Conservation (phyloP, 352 stramenopile species). For the Paralagenidium karlingii region DNA sequence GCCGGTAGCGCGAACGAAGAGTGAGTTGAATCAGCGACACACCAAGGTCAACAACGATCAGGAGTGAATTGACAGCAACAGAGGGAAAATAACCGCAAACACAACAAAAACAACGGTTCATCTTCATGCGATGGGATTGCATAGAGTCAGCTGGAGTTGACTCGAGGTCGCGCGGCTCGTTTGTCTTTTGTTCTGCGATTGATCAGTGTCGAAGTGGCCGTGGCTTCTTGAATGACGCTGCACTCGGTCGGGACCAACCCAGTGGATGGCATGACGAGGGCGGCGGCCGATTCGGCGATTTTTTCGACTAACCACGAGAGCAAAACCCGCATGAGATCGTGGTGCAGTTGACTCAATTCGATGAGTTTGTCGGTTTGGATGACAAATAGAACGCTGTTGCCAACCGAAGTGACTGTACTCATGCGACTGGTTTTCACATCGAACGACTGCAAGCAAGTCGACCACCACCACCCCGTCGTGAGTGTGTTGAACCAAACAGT, state of each 20-base stretch:
- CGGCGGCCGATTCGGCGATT: slow-evolving; percentile 44
- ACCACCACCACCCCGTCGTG: too few species aligned
- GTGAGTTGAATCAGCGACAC: too few species aligned
- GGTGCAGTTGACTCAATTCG: slow-evolving; percentile 63
- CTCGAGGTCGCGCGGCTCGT: slow-evolving; percentile 7
- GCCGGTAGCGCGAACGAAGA: too few species aligned
- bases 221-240: not conserved
- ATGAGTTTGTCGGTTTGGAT: slow-evolving; percentile 66
- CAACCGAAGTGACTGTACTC: slow-evolving; percentile 23
- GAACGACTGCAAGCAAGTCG: slow-evolving; percentile 34
- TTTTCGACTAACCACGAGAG: slow-evolving; percentile 70
- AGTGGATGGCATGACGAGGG: slow-evolving; percentile 48
- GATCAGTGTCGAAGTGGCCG: not conserved
- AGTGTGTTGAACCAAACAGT: not conserved
- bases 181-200: slow-evolving; percentile 2
- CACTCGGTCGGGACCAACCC: slow-evolving; percentile 15
- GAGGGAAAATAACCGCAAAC: too few species aligned
- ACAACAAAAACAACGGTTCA: too few species aligned
- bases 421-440: slow-evolving; percentile 35
- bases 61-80: too few species aligned
- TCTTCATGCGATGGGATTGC: too few species aligned
- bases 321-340: slow-evolving; percentile 74
- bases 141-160: too few species aligned
- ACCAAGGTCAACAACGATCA: too few species aligned
- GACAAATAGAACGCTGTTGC: slow-evolving; percentile 52